Conservation (phyloP, 495 filamentous ascomycete species). For the Penicillium fimorum region DNA sequence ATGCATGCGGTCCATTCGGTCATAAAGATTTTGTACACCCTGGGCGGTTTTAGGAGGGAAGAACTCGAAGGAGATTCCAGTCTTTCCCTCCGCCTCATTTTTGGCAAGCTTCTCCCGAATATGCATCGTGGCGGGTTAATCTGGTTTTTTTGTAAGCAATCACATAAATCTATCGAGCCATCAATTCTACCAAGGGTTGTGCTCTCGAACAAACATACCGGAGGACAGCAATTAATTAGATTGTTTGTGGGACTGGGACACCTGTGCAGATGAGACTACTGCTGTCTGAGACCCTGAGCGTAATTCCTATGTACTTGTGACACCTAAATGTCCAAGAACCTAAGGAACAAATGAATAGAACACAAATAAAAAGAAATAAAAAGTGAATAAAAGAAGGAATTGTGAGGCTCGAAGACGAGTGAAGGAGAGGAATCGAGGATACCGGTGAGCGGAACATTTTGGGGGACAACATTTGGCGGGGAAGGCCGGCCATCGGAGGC, state of each 20-base stretch:
- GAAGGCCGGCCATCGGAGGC: slow-evolving; percentile 33
- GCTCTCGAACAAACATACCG: slow-evolving; percentile 2
- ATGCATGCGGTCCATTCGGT: slow-evolving; percentile 99
- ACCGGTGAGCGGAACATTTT: slow-evolving; percentile 15
- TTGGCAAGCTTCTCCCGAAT: slow-evolving; percentile 90
- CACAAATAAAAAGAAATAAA: slow-evolving; percentile 8
- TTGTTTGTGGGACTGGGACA: slow-evolving; percentile 13
- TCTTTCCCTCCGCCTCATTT: slow-evolving; percentile 67
- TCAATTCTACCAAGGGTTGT: not conserved
- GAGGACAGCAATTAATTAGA: not conserved
- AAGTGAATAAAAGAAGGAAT: slow-evolving; percentile 9
- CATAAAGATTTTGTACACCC: slow-evolving; percentile 99
- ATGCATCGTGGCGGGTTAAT: slow-evolving; percentile 58
- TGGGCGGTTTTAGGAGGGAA: slow-evolving; percentile 98
- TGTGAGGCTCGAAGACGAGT: slow-evolving; percentile 15
- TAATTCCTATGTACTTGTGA: slow-evolving; percentile 14
- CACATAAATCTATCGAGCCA: not conserved
- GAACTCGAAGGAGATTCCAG: slow-evolving; percentile 98
- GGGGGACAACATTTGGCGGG: slow-evolving; percentile 20
- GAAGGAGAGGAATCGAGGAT: slow-evolving; percentile 11
- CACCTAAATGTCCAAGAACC: not conserved
- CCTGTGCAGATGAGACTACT: slow-evolving; percentile 9
- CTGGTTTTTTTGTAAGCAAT: slow-evolving; percentile 18
- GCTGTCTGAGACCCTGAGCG: not conserved
- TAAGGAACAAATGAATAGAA: slow-evolving; percentile 1